These are phyloP conservation scores for Prunus persica DNA, from an alignment of 306 rosid species.

Conservation along the genomic window DNA sequence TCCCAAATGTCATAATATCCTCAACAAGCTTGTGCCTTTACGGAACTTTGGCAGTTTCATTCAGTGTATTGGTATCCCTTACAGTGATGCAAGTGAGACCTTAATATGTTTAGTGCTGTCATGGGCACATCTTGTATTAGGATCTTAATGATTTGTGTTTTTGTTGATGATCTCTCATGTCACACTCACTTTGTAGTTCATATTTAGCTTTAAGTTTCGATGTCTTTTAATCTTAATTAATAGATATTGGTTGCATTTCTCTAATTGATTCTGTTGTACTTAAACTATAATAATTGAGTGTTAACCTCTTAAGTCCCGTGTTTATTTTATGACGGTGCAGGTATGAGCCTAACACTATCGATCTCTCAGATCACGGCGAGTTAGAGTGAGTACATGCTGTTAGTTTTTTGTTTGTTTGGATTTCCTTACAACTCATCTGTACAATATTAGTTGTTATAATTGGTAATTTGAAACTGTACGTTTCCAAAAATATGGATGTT, in stretches of 20 bases:
- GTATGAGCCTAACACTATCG: slow-evolving; percentile 97
- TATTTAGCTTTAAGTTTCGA: no score
- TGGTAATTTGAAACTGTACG: slow-evolving; percentile 3
- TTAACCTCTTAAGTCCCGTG: no score
- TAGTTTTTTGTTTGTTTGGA: not conserved
- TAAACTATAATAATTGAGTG: no score
- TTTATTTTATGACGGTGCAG: slow-evolving; percentile 37
- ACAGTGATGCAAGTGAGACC: not conserved
- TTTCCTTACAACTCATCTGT: not conserved
- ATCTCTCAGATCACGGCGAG: slow-evolving; percentile 80
- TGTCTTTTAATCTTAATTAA: no score
- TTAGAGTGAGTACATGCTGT: slow-evolving; percentile 64
- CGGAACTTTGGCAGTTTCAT: not conserved
- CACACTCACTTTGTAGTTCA: no score
- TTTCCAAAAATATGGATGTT: slow-evolving; percentile 9
- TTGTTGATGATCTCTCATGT: no score
- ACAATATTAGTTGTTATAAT: not conserved
- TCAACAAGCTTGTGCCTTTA: not conserved
- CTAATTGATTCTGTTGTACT: no score
- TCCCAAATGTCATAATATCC: slow-evolving; percentile 1
- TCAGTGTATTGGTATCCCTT: not conserved
- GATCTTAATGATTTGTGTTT: not conserved
- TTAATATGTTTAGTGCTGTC: not conserved
- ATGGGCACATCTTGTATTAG: not conserved
- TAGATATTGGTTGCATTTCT: not conserved